Evolutionary conservation across 2,329 filamentous ascomycete genomes (phyloP), one percentile per base, ranked within the genome.

Genomic region (Cercospora brassicicola): DNA sequence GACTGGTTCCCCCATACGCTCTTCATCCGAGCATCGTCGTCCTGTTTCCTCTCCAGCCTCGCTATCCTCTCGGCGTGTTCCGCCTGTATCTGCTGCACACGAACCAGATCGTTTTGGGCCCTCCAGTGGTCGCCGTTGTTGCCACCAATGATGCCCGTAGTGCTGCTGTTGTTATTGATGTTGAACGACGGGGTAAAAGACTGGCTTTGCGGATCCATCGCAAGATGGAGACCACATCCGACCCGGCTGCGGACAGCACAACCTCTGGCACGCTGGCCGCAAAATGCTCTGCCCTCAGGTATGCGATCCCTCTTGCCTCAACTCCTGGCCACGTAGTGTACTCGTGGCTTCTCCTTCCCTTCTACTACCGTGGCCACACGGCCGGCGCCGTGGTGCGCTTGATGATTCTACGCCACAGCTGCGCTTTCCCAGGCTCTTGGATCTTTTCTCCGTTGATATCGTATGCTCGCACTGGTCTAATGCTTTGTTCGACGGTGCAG

Each of bases 1-100:
- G 94, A 96, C 59, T 85, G 82, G 72, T 91, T 90, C 59, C 88
- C 88, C 95, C 95, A 99, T 66, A 96, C 91, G 69, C 91, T 96
- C 80, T 94, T 96, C 79, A 89, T 80, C 71, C 85, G 83, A 65
- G 85, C 84, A 79, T 89, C 87, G 72, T 89, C 87, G 72, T 89
- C 87, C 67, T 86, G 85, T 69, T 85, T 84, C 67, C 87, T 83
- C 77, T 90, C 88, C 68, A 90, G 78, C 67, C 86, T 83, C 66
- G 85, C 81, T 69, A 90, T 82, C 66, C 88, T 84, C 73, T 90
- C 87, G 55, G 84, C 81, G 77, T 90, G 87, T 70, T 89, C 87
- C 62, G 84, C 81, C 76, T 90, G 88, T 18, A 84, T 82, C 72
- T 86, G 82, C 73, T 88, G 87, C 42, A 90, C 80, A 67, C 87